Conservation (phyloP, 129 eudicot genomes). For the Chrysanthemum lavandulifolium region DNA sequence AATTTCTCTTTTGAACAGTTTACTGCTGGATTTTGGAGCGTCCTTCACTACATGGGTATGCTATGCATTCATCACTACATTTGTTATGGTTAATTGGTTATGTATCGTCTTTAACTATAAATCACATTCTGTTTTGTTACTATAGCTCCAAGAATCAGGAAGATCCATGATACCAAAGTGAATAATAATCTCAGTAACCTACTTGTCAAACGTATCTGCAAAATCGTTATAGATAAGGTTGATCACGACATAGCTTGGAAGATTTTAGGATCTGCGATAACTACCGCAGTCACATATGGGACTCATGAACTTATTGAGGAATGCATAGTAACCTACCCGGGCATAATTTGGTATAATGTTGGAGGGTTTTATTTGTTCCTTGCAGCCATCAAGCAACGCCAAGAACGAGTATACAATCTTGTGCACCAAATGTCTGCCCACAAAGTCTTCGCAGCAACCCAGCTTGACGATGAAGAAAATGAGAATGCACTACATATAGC, state of each 20-base stretch:
- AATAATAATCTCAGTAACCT: neutral
- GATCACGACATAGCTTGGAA: neutral
- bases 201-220: slow-evolving; percentile 3
- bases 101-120: neutral
- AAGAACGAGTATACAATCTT: slow-evolving; percentile 20
- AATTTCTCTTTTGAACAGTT: slow-evolving; percentile 2
- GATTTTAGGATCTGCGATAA: neutral
- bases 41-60: slow-evolving; percentile 12
- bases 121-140: neutral
- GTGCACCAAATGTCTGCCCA: neutral
- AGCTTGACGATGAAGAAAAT: neutral
- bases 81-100: neutral
- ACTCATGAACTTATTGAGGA: slow-evolving; percentile 6
- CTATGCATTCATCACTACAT: neutral
- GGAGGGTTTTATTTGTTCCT: neutral
- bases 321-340: slow-evolving; percentile 4
- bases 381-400: slow-evolving; percentile 9
- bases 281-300: neutral
- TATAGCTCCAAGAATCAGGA: neutral
- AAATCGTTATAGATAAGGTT: neutral
- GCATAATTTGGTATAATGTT: neutral
- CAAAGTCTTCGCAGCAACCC: neutral
- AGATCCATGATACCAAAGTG: slow-evolving; percentile 10
- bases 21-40: slow-evolving; percentile 21
- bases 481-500: slow-evolving; percentile 42